A percentile compares a stretch with the other conserved stretches of the same genome.
Conservation (phyloP, 2,329 filamentous ascomycete genomes). For the Fusarium paranaense region DNA sequence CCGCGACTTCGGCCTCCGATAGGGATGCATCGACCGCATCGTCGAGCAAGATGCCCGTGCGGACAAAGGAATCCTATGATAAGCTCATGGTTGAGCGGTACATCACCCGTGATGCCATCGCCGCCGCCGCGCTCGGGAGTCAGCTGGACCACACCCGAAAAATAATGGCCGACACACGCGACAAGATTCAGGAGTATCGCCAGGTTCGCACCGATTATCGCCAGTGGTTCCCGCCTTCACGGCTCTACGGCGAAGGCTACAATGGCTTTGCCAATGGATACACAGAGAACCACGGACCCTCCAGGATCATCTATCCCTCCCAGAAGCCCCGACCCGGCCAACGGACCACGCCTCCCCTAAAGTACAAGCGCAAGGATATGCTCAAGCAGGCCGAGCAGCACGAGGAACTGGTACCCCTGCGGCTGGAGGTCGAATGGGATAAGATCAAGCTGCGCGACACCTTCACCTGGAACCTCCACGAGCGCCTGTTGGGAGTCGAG, state of each 20-base stretch:
- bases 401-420: slow-evolving; percentile 91
- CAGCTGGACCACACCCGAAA: slow-evolving; percentile 66
- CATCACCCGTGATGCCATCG: slow-evolving; percentile 65
- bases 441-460: slow-evolving; percentile 96
- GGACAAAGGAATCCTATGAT: slow-evolving; percentile 68
- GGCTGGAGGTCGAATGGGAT: slow-evolving; percentile 94
- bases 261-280: slow-evolving; percentile 88
- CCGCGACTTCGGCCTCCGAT: slow-evolving; percentile 47
- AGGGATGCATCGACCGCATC: slow-evolving; percentile 42
- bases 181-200: slow-evolving; percentile 78
- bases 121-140: slow-evolving; percentile 63
- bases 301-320: slow-evolving; percentile 82
- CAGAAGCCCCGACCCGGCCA: slow-evolving; percentile 82
- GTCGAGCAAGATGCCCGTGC: slow-evolving; percentile 52
- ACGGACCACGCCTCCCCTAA: slow-evolving; percentile 78
- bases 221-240: slow-evolving; percentile 66
- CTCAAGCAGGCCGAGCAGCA: slow-evolving; percentile 87
- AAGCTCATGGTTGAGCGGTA: slow-evolving; percentile 66
- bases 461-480: slow-evolving; percentile 98
- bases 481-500: slow-evolving; percentile 82
- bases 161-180: slow-evolving; percentile 71
- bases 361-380: slow-evolving; percentile 83
- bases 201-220: slow-evolving; percentile 67
- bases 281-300: slow-evolving; percentile 77
- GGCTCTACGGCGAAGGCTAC: slow-evolving; percentile 80